Percentiles rank a stretch among this genome's conserved stretches.
Conservation (phyloP, 345 rosid genomes). For the Pugionium cornutum region DNA sequence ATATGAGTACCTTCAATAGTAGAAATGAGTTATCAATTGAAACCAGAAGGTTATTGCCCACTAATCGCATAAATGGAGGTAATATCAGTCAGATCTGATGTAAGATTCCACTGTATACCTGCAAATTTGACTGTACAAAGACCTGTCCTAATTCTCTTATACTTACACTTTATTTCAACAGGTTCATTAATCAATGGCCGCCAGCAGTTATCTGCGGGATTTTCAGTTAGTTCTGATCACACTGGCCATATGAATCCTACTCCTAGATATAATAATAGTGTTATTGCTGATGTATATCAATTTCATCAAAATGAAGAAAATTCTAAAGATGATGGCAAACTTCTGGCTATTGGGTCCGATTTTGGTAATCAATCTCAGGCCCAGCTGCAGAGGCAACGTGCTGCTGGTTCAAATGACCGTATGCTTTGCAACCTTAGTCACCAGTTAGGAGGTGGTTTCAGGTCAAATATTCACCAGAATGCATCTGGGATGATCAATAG, state of each 20-base stretch:
- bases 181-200: constrained; percentile 66
- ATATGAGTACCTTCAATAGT: constrained; percentile 47
- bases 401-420: constrained; percentile 65
- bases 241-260: constrained; percentile 94
- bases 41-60: constrained; percentile 55
- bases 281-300: constrained; percentile 42
- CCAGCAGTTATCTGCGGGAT: constrained; percentile 64
- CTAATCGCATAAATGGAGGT: constrained; percentile 57
- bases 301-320: constrained; percentile 59
- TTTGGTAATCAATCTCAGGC: constrained; percentile 53
- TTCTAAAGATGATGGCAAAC: constrained; percentile 58
- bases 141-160: not conserved
- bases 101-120: constrained; percentile 35
- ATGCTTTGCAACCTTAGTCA: constrained; percentile 61
- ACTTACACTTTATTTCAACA: constrained; percentile 37
- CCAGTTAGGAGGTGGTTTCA: constrained; percentile 66
- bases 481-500: constrained; percentile 68
- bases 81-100: constrained; percentile 54
- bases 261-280: constrained; percentile 59
- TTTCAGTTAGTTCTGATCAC: constrained; percentile 58
- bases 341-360: constrained; percentile 62
- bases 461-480: constrained; percentile 71
- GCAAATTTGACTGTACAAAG: not conserved
- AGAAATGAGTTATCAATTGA: constrained; percentile 49
- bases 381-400: constrained; percentile 54